phyloP scores from a whole-genome alignment of 164 flowering plant species.

The Sedum album region DNA sequence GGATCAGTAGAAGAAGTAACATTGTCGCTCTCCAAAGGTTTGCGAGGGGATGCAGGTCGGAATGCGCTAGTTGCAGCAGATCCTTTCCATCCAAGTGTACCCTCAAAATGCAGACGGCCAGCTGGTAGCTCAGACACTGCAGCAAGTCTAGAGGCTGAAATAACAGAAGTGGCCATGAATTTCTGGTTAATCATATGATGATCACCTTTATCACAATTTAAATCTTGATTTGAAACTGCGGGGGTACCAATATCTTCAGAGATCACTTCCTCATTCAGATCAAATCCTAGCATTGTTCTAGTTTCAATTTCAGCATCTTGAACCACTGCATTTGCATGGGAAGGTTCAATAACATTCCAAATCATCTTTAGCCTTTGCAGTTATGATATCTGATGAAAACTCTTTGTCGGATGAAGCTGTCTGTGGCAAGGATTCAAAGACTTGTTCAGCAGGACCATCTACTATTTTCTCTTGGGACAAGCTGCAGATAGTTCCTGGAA shows the following conservation, averaged over 20 bases:
- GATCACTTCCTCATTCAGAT: conserved; percentile 50
- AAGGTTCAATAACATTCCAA: conserved; percentile 29
- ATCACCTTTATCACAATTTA: conserved; percentile 68
- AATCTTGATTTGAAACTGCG: conserved; percentile 37
- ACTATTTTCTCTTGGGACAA: conserved; percentile 48
- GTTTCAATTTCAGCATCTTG: conserved; percentile 29
- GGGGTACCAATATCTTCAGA: conserved; percentile 47
- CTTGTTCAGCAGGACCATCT: conserved; percentile 24
- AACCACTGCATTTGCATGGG: conserved; percentile 40
- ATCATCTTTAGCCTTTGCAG: conserved; percentile 20
- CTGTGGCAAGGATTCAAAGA: conserved; percentile 15
- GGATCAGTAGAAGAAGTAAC: conserved; percentile 22
- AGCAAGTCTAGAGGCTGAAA: conserved; percentile 57
- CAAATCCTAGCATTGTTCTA: conserved; percentile 44
- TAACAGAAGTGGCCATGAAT: conserved; percentile 37
- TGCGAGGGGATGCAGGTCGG: conserved; percentile 69
- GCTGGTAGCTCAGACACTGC: conserved; percentile 41
- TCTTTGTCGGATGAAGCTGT: conserved; percentile 16
- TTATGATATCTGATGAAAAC: not conserved
- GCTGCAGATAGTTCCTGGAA: conserved; percentile 44
- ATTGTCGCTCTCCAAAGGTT: conserved; percentile 37
- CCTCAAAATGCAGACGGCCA: conserved; percentile 57
- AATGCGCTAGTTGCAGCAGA: conserved; percentile 83
- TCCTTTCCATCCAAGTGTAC: conserved; percentile 75
- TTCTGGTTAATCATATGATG: conserved; percentile 26